Percentiles rank a stretch among this genome's conserved stretches.
These are phyloP conservation scores for Eutrema yunnanense DNA, from an alignment of 345 rosid genomes.

Conservation along the genomic window DNA sequence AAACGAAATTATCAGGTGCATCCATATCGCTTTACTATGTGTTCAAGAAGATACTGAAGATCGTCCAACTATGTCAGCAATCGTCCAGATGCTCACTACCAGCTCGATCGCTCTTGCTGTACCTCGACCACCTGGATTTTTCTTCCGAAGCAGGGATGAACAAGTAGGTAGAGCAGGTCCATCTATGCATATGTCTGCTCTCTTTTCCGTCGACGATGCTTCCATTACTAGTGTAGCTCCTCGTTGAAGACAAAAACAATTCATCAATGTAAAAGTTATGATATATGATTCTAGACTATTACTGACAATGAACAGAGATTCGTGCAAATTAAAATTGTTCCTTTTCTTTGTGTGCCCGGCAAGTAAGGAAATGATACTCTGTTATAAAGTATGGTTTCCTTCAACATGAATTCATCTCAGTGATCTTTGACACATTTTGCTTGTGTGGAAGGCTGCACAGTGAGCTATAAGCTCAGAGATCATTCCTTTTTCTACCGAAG, in stretches of 20 bases:
- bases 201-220: background rate
- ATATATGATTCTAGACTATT: background rate
- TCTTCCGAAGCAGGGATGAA: background rate
- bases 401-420: no score
- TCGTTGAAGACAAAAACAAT: background rate
- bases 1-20: background rate
- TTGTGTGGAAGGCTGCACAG: no score
- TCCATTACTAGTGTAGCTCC: background rate
- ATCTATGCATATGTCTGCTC: background rate
- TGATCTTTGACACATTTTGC: no score
- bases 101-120: constrained; percentile 22
- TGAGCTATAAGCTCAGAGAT: no score
- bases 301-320: background rate
- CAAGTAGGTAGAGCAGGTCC: background rate
- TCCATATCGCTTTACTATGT: background rate
- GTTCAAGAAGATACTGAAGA: constrained; percentile 6
- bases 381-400: background rate
- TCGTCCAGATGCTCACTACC: constrained; percentile 34
- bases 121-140: constrained; percentile 15
- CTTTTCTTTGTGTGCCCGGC: background rate
- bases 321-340: background rate
- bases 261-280: background rate
- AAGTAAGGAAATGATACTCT: background rate
- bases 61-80: constrained; percentile 38
- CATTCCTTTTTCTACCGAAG: no score